A percentile compares a stretch with the other conserved stretches of the same genome.
Conservation (phyloP, 768 basidiomycete genomes). For the Clathrus columnatus region DNA sequence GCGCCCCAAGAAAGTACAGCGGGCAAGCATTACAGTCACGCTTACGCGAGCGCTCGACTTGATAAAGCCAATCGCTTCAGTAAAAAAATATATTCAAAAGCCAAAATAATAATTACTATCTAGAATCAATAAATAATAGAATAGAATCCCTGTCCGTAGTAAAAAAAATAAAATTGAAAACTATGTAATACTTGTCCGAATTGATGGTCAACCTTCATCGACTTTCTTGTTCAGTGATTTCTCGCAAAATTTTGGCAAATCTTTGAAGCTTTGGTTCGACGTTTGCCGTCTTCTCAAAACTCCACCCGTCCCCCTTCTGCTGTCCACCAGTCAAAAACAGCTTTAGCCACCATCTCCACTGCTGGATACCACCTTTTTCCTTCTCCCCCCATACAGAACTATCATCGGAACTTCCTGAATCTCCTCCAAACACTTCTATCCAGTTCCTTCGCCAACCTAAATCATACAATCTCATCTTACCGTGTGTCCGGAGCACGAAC, state of each 20-base stretch:
- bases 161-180: too few relatives aligned
- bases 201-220: background rate
- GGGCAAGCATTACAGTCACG: too few relatives aligned
- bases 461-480: conserved; percentile 55
- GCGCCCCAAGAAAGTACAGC: too few relatives aligned
- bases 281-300: background rate
- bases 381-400: background rate
- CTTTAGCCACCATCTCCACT: background rate
- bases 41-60: too few relatives aligned
- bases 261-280: background rate
- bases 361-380: background rate
- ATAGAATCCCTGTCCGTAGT: too few relatives aligned
- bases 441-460: conserved; percentile 68
- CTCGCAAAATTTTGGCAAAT: background rate
- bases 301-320: conserved; percentile 2
- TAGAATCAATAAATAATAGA: too few relatives aligned
- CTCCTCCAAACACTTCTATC: conserved; percentile 50
- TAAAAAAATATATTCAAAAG: too few relatives aligned
- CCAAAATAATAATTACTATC: too few relatives aligned
- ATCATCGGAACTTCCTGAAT: background rate
- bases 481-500: conserved; percentile 56
- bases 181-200: too few relatives aligned
- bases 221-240: background rate
- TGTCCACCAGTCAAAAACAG: background rate
- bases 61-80: too few relatives aligned